Evolutionary conservation across 1,284 basidiomycete species (phyloP), one percentile per base, ranked within the genome.

Genomic region (Ceratobasidium sp.): DNA sequence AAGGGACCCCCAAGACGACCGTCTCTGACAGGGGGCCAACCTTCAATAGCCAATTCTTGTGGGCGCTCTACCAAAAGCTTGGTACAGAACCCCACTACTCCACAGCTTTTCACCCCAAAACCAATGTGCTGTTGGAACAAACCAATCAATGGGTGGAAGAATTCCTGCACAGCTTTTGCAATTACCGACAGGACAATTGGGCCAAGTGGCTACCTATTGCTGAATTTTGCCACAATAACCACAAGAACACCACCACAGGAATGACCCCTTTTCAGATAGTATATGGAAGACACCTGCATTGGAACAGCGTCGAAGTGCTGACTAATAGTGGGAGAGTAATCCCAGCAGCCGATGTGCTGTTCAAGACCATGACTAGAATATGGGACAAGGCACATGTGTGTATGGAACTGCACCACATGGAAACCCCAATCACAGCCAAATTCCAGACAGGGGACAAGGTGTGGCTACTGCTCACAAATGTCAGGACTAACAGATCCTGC

Each of bases 41-140:
- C 15, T 82, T 84, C 73, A 82, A 78, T 54, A 79, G 75, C 2
- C 59, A 76, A 15, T 81, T 82, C 77, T 81, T 80, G 79, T 17
- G 59, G 34, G 62, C 67, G 51, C 75, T 82, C 40, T 64, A 82
- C 84, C 29, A 70, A 79, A 15, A 81, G 82, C 54, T 80, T 85
- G 13, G 83, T 49, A n/a, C n/a, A n/a, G n/a, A n/a, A n/a, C n/a
- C n/a, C n/a, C n/a, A n/a, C n/a, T n/a, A n/a, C n/a, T n/a, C 83
- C 82, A 0, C 43, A 43, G 0, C 75, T 80, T 56, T 79, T 85
- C 66, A 82, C 81, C 54, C 82, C 80, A 13, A 82, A 85, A 71
- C 43, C 5, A 37, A 32, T 66, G n/a, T n/a, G n/a, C n/a, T n/a
- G n/a, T n/a, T n/a, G n/a, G n/a, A n/a, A n/a, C n/a, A n/a, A n/a